Percentiles rank a stretch among this genome's conserved stretches.
Conservation (phyloP, 2,329 filamentous ascomycete species). For the Fusarium sp. region DNA sequence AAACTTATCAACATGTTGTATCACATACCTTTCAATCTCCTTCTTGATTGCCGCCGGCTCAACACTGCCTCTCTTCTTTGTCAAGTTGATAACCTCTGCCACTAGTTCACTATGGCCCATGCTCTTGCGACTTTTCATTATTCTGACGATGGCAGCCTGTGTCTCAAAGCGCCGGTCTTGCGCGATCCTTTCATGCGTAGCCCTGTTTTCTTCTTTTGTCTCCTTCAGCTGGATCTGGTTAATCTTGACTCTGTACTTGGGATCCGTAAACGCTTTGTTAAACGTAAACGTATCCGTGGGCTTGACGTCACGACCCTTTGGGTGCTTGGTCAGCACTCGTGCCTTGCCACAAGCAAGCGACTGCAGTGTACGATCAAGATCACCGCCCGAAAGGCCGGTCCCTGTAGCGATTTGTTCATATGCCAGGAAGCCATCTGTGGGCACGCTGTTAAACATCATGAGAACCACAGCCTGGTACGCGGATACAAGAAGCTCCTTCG, state of each 20-base stretch:
- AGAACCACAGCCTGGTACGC: constrained; percentile 94
- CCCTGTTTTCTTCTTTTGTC: constrained; percentile 93
- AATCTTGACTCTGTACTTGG: constrained; percentile 94
- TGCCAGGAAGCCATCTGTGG: constrained; percentile 70
- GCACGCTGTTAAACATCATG: constrained; percentile 84
- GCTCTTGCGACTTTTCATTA: constrained; percentile 94
- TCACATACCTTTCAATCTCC: constrained; percentile 89
- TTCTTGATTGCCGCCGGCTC: constrained; percentile 92
- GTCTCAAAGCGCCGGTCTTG: constrained; percentile 95
- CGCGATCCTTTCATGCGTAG: constrained; percentile 89
- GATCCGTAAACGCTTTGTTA: constrained; percentile 81
- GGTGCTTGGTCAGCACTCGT: constrained; percentile 85
- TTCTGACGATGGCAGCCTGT: constrained; percentile 94
- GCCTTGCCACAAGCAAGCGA: constrained; percentile 93
- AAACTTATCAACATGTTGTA: neutral
- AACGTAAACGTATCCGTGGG: constrained; percentile 85
- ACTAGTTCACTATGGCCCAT: constrained; percentile 91
- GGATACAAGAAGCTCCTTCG: constrained; percentile 90
- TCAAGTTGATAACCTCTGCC: constrained; percentile 91
- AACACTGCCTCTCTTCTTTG: constrained; percentile 85
- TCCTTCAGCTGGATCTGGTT: constrained; percentile 99
- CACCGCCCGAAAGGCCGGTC: constrained; percentile 79
- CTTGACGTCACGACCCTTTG: constrained; percentile 84
- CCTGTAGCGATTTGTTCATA: constrained; percentile 81
- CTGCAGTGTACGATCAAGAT: constrained; percentile 91